Base-by-base conservation (phyloP, 345 rosid species). In the Trapa bicornis region DNA sequence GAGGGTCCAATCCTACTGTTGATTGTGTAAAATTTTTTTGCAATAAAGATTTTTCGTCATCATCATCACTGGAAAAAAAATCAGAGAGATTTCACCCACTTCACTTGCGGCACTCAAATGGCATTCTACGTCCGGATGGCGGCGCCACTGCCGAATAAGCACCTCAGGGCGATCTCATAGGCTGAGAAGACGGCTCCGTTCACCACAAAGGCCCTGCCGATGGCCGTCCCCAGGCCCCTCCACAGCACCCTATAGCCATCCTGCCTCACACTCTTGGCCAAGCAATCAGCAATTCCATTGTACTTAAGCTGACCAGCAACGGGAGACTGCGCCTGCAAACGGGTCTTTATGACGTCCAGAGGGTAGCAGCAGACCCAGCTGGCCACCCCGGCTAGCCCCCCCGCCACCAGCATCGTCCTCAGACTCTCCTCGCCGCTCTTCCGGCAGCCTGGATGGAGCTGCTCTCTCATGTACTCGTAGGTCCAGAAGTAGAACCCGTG, bases 351-450 rank as follows among this genome's bases (percentile, higher is more conserved):
- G 9, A 91, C 99, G 63, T 94, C 97, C 42, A 87, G 69, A 9
- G 99, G 99, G 71, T 94, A 91, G 71, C 93, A 91, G 69, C 80
- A 75, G 45, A 85, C 79, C 99, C 97, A 91, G 79, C 99, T 94
- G 2, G 96, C 84, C 4, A 94, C 97, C 47, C 96, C 99, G 3
- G 93, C 99, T 4, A 87, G 76, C 17, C 97, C 96, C 66, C 97
- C 97, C 0, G 97, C 85, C 1, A 82, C 36, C 70, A 94, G 80
- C 97, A 87, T 91, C 37, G 96, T 94, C 64, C 61, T 72, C 70
- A 94, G 70, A 69, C 75, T 80, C 75, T 89, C 97, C 29, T 89
- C 74, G 14, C 96, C 74, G n/a, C 13, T 74, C 77, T 84, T 89
- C 75, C 96, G 74, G 84, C 97, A 91, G 37, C 97, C 96, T 1